phyloP scores from a whole-genome alignment of 352 stramenopile genomes.

The Globisporangium recalcitrans region DNA sequence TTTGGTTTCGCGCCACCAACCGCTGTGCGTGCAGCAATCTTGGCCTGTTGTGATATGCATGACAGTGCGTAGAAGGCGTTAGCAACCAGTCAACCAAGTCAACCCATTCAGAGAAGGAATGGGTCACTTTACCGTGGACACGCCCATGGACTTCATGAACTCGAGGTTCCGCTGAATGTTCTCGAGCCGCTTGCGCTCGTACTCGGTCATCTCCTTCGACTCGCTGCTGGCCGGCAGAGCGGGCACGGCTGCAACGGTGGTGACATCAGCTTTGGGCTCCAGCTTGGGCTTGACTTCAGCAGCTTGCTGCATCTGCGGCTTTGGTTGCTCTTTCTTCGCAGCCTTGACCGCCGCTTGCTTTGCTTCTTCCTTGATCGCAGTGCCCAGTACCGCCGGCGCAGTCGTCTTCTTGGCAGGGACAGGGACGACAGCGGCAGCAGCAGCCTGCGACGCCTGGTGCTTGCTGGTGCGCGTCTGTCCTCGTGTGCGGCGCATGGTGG shows the following conservation, averaged over 20 bases:
- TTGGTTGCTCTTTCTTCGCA: not conserved
- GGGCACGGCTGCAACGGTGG: not conserved
- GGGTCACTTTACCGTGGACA: slow-evolving; percentile 43
- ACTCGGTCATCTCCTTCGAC: slow-evolving; percentile 43
- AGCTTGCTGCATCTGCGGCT: not conserved
- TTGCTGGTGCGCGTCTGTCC: slow-evolving; percentile 12
- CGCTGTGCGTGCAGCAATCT: slow-evolving; percentile 56
- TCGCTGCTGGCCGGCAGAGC: not conserved
- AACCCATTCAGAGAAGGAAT: not conserved
- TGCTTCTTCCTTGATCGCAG: slow-evolving; percentile 11
- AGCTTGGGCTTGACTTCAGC: not conserved
- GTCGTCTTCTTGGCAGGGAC: not conserved
- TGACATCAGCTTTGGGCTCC: slow-evolving; percentile 5
- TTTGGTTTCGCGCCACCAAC: slow-evolving; percentile 16
- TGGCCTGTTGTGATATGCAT: slow-evolving; percentile 30
- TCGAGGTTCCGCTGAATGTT: slow-evolving; percentile 84
- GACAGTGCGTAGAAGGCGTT: not conserved
- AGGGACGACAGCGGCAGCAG: not conserved
- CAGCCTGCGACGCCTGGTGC: not conserved
- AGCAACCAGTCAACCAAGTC: not conserved
- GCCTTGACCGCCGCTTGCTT: slow-evolving; percentile 1
- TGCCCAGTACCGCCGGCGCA: not conserved
- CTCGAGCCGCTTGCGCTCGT: slow-evolving; percentile 74
- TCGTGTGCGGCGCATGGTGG: slow-evolving; percentile 13
- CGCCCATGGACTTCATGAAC: slow-evolving; percentile 81